These are phyloP conservation scores for Aspergillus sp. DNA, from an alignment of 2,329 filamentous ascomycete species.

Conservation along the genomic window DNA sequence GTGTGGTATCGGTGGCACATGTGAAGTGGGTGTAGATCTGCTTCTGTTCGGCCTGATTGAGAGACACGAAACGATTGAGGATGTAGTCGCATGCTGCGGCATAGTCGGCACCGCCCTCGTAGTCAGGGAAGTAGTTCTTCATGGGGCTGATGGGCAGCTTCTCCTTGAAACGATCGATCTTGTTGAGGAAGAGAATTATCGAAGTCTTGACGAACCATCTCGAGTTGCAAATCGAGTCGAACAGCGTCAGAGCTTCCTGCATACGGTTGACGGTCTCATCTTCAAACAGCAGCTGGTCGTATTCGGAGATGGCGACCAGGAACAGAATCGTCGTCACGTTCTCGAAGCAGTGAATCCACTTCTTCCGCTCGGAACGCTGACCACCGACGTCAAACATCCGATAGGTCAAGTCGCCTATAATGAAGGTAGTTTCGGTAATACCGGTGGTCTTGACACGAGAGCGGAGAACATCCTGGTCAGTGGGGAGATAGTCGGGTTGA, in stretches of 20 bases:
- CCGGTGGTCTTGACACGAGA: conserved; percentile 97
- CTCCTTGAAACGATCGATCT: conserved; percentile 68
- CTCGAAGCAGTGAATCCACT: conserved; percentile 99
- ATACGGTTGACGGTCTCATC: conserved; percentile 84
- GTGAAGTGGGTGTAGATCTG: conserved; percentile 99
- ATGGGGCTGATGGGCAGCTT: conserved; percentile 64
- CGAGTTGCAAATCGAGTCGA: conserved; percentile 66
- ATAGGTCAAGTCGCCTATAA: conserved; percentile 89
- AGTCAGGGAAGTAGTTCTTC: conserved; percentile 70
- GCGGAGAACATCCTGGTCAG: conserved; percentile 87
- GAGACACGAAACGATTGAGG: conserved; percentile 91
- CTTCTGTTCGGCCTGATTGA: conserved; percentile 99
- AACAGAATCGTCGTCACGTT: conserved; percentile 96
- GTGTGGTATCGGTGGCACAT: conserved; percentile 95
- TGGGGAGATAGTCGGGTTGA: conserved; percentile 85
- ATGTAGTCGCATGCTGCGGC: conserved; percentile 96
- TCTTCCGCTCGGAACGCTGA: conserved; percentile 92
- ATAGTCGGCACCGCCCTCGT: conserved; percentile 91
- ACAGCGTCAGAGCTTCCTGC: conserved; percentile 63
- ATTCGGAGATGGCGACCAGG: conserved; percentile 92
- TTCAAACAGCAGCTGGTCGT: conserved; percentile 91
- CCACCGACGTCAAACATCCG: conserved; percentile 97
- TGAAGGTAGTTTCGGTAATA: conserved; percentile 95
- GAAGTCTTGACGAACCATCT: conserved; percentile 65
- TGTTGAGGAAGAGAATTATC: conserved; percentile 66